These are phyloP conservation scores for Lomentospora prolificans DNA, from an alignment of 2,329 filamentous ascomycete species.

Conservation along the genomic window DNA sequence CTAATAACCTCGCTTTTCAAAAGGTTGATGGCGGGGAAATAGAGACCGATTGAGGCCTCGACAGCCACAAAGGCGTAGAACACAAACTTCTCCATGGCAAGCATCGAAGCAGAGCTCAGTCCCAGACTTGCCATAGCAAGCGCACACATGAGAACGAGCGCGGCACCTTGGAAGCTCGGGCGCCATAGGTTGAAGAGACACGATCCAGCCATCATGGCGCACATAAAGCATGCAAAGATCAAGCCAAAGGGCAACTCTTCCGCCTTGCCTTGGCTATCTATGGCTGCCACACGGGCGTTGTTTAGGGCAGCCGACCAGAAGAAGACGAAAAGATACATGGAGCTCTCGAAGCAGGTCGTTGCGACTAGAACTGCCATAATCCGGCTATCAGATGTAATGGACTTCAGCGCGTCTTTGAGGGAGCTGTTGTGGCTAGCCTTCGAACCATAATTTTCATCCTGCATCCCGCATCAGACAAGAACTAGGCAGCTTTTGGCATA, in stretches of 20 bases:
- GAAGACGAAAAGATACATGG: slow-evolving; percentile 54
- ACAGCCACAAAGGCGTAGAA: slow-evolving; percentile 50
- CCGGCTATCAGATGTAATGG: slow-evolving; percentile 12
- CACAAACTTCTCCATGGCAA: slow-evolving; percentile 30
- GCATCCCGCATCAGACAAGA: background rate
- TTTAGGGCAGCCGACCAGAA: slow-evolving; percentile 50
- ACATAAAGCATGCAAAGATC: slow-evolving; percentile 48
- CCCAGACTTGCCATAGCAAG: slow-evolving; percentile 23
- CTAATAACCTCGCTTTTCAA: slow-evolving; percentile 44
- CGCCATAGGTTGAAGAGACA: slow-evolving; percentile 27
- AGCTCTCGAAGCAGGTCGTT: slow-evolving; percentile 49
- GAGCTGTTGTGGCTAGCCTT: background rate
- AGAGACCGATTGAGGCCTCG: slow-evolving; percentile 46
- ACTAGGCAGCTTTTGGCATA: too few species aligned
- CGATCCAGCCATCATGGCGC: slow-evolving; percentile 46
- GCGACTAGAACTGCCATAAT: slow-evolving; percentile 41
- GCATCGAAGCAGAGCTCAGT: slow-evolving; percentile 30
- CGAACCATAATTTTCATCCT: background rate
- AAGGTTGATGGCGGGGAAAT: slow-evolving; percentile 45
- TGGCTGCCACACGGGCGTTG: slow-evolving; percentile 20
- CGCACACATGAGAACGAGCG: slow-evolving; percentile 23
- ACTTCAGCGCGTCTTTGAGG: background rate
- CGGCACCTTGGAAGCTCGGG: slow-evolving; percentile 13
- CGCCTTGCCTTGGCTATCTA: slow-evolving; percentile 8
- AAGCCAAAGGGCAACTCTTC: slow-evolving; percentile 31